Evolutionary conservation across 768 basidiomycete genomes (phyloP).

Genomic region (Daedaleopsis sinensis): DNA sequence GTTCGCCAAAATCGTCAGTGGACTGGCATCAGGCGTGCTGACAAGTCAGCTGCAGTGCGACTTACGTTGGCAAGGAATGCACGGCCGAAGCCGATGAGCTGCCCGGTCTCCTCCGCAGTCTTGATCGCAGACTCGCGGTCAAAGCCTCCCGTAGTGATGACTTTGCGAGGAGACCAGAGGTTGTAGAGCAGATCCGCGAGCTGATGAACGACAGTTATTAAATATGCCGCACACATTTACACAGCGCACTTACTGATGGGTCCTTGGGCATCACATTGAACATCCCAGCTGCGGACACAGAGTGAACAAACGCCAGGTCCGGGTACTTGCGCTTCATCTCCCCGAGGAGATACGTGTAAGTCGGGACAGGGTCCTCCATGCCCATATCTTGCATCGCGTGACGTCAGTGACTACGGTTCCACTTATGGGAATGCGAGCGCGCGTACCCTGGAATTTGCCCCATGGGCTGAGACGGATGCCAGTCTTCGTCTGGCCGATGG

Average conservation of each 20-base stretch:
- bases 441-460: conserved; percentile 33
- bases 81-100: conserved; percentile 24
- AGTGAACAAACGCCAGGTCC: conserved; percentile 42
- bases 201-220: not conserved
- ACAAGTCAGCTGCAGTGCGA: not conserved
- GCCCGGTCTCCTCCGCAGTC: conserved; percentile 17
- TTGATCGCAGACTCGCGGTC: conserved; percentile 18
- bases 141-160: conserved; percentile 22
- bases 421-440: not conserved
- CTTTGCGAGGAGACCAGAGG: conserved; percentile 8
- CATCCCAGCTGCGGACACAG: conserved; percentile 31
- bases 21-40: not conserved
- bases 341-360: conserved; percentile 50
- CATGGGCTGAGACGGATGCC: conserved; percentile 43
- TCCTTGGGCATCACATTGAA: conserved; percentile 7
- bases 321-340: conserved; percentile 43
- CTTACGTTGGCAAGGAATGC: conserved; percentile 33
- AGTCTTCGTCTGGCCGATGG: conserved; percentile 43
- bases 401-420: conserved; percentile 7
- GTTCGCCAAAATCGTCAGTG: not conserved
- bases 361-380: conserved; percentile 55
- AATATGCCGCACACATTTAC: too few relatives aligned
- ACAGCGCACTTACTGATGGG: not conserved
- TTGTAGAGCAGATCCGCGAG: conserved; percentile 14
- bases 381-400: conserved; percentile 39